Base-by-base conservation (phyloP, 2,329 filamentous ascomycete genomes). In the Neonectria coccinea region DNA sequence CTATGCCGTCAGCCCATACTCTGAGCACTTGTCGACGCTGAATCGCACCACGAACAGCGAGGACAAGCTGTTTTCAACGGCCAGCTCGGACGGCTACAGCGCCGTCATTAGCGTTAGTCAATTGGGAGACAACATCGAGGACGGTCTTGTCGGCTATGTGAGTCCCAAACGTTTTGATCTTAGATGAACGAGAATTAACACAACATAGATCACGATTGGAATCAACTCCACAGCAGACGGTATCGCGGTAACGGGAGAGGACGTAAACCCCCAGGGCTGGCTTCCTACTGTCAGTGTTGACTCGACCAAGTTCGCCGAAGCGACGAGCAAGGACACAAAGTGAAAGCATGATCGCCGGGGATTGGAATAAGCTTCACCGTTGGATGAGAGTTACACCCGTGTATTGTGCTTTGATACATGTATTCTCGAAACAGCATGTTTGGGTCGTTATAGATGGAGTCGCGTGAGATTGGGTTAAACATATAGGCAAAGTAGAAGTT, bases 11-110 rank as follows among this genome's bases (percentile, higher is more conserved):
- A 52, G 45, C 20, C 59, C 59, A 27, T 62, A 57, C n/a, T 20
- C 20, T 18, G 59, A 42, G 36, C 59, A 62, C 39, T 29, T 53
- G 20, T 36, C 39, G 18, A 62, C 53, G 16, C 39, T 62, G 29
- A 62, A 57, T 47, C 59, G 59, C 16, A 62, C 59, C 52, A 57
- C 59, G 29, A 62, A 62, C 53, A 27, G 18, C 29, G 53, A 62
- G 39, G 59, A 62, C 18, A 52, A 22, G 36, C 18, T 62, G 18
- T 62, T 12, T 29, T 52, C 53, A 16, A 22, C 53, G 11, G 59
- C 59, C 9, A 62, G 59, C 39, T 44, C 59, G 5, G 59, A 62
- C 1, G 53, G 59, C 1, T 56, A 56, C 53, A 62, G 59, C 33
- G 59, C 59, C 8, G 47, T 62, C 16, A 62, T 56, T n/a, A 62